Evolutionary conservation across 768 basidiomycete genomes (phyloP), one percentile per base, ranked within the genome.

Genomic region (Agrocybe praecox): DNA sequence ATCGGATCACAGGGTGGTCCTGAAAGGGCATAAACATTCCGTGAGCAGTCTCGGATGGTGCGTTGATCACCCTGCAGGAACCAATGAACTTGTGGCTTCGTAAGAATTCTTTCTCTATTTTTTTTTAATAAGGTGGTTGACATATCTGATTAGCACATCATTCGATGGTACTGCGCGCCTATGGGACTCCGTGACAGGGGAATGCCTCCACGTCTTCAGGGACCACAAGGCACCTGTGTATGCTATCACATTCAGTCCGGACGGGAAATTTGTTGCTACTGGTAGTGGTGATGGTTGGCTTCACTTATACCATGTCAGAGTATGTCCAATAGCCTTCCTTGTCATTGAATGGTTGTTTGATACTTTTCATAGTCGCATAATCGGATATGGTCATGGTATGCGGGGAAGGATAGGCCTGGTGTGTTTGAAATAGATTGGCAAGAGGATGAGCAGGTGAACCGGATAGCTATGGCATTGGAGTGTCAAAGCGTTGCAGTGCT

Each of bases 401-500:
- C 81, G 5, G 83, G 81, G 5, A 59, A 68, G 24, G 82, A 83
- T 32, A 85, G 80, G 62, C 84, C 82, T 10, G 85, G 87, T 8
- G 80, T 92, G 21, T 92, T 89, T 61, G 90, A 91, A 69, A 84
- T 90, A 55, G 86, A 85, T 65, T 92, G 90, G 90, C 87, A 86
- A 68, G 75, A 72, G 26, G 66, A 72, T 24, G 70, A 74, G 34
- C 78, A 79, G 11, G 67, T 81, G 40, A 84, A 87, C 67, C 78
- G 90, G 34, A 78, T 92, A 64, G 87, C 88, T 5, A 67, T 92
- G 61, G 87, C 88, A 18, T 72, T 92, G 64, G 88, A 90, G 69
- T 84, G 83, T 58, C 78, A 79, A 51, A 72, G 79, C 33, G 88
- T 90, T n/a, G 88, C 82, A 6, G 77, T 92, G 32, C 76, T 90